Conservation (phyloP, 208 protist genomes). For the Angomonas deanei region DNA sequence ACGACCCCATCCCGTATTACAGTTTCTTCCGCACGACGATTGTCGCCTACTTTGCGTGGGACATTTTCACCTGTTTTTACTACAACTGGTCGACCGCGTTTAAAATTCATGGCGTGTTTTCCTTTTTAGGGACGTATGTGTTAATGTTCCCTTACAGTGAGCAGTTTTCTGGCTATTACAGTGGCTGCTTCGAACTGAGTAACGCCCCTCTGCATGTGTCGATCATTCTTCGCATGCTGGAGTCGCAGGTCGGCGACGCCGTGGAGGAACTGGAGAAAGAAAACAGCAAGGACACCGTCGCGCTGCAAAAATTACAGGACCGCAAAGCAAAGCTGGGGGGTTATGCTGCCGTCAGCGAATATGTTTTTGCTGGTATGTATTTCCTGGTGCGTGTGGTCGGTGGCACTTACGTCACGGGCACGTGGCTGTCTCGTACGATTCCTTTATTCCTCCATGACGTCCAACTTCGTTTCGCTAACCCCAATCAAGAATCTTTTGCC, state of each 20-base stretch:
- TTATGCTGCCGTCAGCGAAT: constrained; percentile 31
- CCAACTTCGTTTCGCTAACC: constrained; percentile 14
- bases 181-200: constrained; percentile 76
- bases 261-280: background rate
- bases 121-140: constrained; percentile 59
- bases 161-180: constrained; percentile 73
- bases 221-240: constrained; percentile 34
- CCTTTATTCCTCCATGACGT: constrained; percentile 24
- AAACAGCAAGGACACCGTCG: background rate
- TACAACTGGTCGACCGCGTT: constrained; percentile 62
- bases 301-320: background rate
- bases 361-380: constrained; percentile 61
- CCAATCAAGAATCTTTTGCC: constrained; percentile 14
- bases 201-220: constrained; percentile 72
- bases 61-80: constrained; percentile 69
- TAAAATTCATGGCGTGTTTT: constrained; percentile 72
- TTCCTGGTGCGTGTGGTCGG: constrained; percentile 60
- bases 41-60: constrained; percentile 74
- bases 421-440: constrained; percentile 31
- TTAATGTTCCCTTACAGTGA: constrained; percentile 76
- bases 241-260: constrained; percentile 4
- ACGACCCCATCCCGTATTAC: constrained; percentile 50
- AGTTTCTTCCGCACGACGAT: constrained; percentile 65
- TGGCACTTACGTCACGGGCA: constrained; percentile 44
- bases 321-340: background rate